Evolutionary conservation across 75 land plant genomes (phyloP).

Genomic region (Sequoia sempervirens): DNA sequence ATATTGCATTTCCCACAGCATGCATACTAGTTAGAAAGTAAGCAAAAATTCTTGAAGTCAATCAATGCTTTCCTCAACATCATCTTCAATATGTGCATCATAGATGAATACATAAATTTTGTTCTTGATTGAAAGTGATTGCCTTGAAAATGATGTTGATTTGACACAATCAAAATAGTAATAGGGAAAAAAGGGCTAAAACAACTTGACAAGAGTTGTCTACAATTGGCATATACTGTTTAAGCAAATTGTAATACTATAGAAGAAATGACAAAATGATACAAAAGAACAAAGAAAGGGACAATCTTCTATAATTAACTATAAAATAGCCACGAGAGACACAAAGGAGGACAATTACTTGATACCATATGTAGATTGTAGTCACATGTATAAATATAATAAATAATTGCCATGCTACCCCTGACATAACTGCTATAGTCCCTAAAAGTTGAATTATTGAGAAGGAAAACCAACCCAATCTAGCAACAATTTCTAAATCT

Average conservation of each 20-base stretch:
- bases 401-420: slow-evolving; percentile 79
- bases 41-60: not conserved
- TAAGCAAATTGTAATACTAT: not conserved
- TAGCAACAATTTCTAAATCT: slow-evolving; percentile 58
- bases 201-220: too few relatives aligned
- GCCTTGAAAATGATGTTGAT: not conserved
- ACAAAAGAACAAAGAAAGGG: not conserved
- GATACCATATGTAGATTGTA: slow-evolving; percentile 57
- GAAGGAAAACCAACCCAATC: slow-evolving; percentile 57
- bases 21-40: too few relatives aligned
- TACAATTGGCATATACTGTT: not conserved
- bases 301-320: not conserved
- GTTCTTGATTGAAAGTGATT: not conserved
- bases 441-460: slow-evolving; percentile 64
- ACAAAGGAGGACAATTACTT: slow-evolving; percentile 35
- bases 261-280: not conserved
- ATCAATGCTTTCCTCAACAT: not conserved
- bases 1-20: too few relatives aligned
- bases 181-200: not conserved
- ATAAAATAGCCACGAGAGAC: not conserved
- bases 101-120: not conserved
- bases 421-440: slow-evolving; percentile 78
- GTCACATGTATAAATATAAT: slow-evolving; percentile 64
- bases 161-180: not conserved
- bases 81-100: not conserved